Evolutionary conservation across 306 rosid species (phyloP).

Genomic region (Vicia faba): DNA sequence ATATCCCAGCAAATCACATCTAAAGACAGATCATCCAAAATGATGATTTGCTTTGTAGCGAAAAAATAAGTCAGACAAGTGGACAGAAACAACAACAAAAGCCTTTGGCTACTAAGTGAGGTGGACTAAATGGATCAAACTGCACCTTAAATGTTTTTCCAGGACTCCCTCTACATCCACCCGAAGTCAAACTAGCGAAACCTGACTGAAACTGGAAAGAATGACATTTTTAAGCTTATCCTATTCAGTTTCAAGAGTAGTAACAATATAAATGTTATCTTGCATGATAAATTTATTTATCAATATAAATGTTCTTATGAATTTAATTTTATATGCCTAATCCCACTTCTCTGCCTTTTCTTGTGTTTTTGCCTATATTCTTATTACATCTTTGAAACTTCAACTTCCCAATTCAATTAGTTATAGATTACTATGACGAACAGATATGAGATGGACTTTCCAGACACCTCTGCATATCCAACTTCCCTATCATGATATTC

Average conservation of each 20-base stretch:
- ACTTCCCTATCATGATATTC: conserved; percentile 19
- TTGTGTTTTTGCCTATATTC: background rate
- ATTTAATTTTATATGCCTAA: background rate
- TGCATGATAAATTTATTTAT: background rate
- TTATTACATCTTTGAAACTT: conserved; percentile 26
- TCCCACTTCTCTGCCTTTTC: conserved; percentile 17
- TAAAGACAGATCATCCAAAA: background rate
- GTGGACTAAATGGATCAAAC: background rate
- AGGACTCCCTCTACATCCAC: background rate
- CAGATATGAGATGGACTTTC: conserved; percentile 25
- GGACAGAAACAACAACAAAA: background rate
- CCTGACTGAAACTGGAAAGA: conserved; percentile 1
- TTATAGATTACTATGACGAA: conserved; percentile 17
- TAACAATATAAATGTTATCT: background rate
- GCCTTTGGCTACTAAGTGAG: background rate
- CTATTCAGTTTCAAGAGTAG: background rate
- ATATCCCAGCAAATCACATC: background rate
- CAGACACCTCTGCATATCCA: conserved; percentile 26
- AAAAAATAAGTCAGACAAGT: background rate
- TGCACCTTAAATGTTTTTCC: background rate
- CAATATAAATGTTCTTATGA: background rate
- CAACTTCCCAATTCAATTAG: conserved; percentile 31
- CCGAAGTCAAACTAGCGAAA: conserved; percentile 21
- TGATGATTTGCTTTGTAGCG: background rate
- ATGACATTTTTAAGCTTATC: background rate